These are phyloP conservation scores for Calonectria naviculata DNA, from an alignment of 2,329 filamentous ascomycete genomes.

Conservation along the genomic window DNA sequence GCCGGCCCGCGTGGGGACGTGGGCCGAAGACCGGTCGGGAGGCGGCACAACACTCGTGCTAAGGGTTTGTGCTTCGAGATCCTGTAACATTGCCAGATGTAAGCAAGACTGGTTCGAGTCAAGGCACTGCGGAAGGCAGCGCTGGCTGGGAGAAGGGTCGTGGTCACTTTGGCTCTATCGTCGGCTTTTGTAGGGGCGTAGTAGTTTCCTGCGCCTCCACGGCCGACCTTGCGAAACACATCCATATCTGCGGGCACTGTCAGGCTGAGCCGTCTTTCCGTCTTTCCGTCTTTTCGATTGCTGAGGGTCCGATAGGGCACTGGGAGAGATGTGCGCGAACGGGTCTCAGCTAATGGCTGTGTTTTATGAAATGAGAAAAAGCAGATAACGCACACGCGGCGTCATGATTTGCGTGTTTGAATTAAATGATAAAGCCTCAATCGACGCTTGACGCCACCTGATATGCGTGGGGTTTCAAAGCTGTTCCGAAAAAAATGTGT, in stretches of 20 bases:
- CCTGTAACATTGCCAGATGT: slow-evolving; percentile 37
- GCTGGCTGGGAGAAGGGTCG: not conserved
- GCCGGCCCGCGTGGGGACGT: slow-evolving; percentile 58
- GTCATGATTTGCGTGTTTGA: slow-evolving; percentile 2
- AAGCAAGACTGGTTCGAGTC: slow-evolving; percentile 6
- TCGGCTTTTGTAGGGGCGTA: slow-evolving; percentile 63
- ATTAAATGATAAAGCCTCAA: slow-evolving; percentile 13
- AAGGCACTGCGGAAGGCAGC: not conserved
- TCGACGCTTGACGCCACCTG: slow-evolving; percentile 11
- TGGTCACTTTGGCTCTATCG: slow-evolving; percentile 49
- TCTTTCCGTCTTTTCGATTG: not conserved
- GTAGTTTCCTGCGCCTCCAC: slow-evolving; percentile 74
- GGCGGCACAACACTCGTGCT: slow-evolving; percentile 36
- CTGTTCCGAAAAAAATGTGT: slow-evolving; percentile 15
- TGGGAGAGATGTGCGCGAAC: not conserved
- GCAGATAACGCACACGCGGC: not conserved
- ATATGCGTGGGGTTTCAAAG: slow-evolving; percentile 23
- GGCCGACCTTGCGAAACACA: slow-evolving; percentile 64
- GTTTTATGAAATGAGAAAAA: slow-evolving; percentile 9
- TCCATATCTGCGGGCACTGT: slow-evolving; percentile 47
- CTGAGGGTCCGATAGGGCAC: not conserved
- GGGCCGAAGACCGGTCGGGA: slow-evolving; percentile 37
- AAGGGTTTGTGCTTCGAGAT: slow-evolving; percentile 53
- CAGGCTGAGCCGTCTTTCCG: not conserved
- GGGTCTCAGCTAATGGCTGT: not conserved